Base-by-base conservation (phyloP, 352 stramenopile genomes). In the Phytophthora chlamydospora region DNA sequence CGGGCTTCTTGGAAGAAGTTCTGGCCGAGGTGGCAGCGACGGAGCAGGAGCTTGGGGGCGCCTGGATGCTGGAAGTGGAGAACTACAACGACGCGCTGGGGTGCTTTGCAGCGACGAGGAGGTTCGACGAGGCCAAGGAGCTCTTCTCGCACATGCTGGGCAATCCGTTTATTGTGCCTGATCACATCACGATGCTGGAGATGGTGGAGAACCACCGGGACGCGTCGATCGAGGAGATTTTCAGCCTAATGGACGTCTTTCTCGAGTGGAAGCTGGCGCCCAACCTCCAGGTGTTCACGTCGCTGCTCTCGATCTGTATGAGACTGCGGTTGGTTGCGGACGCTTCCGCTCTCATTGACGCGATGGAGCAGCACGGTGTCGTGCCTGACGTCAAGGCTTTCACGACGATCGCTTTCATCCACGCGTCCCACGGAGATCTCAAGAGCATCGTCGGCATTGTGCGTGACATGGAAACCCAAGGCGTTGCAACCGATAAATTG, bases 1-100 rank as follows among this genome's bases (percentile, higher is more conserved):
- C 67, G 1, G 47, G 34, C 14, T 87, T 93, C 21, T 40, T 93
- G 8, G 71, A 89, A 56, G 63, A 83, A 51, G 82, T 91, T 12
- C 57, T 93, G 35, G 66, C 73, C 4, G 76, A 90, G 16, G 79
- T 76, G 14, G 85, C 77, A 33, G 47, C 61, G 13, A 71, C 73
- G 31, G 84, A 93, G 38, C 49, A 77, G n/a, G 49, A 68, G 7
- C 40, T 76, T 9, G 55, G 56, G 9, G 74, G 78, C 13, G 43
- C 47, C 3, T 93, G 84, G 84, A 78, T 78, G 60, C 65, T 93
- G 14, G 68, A 73, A 21, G 58, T 91, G 1, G 67, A 83, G 61
- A 83, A 90, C 63, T 93, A 91, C 65, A 93, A 93, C 55, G 82
- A 91, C 49, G 84, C 84, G 17, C 62, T 93, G 12, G 80, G 80